phyloP scores from a whole-genome alignment of 164 flowering plant genomes.

The Aristolochia fimbriata region DNA sequence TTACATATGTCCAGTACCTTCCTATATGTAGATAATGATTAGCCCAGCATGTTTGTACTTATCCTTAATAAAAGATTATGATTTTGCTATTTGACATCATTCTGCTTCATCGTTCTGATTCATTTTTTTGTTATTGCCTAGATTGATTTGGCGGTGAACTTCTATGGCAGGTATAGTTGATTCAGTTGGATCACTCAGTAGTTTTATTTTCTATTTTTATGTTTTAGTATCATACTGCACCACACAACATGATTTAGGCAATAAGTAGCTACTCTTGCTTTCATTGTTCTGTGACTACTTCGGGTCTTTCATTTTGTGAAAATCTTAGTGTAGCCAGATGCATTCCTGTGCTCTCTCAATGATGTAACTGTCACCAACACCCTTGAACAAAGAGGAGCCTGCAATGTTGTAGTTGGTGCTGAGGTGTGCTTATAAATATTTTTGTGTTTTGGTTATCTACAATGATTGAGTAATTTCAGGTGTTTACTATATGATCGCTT shows the following conservation, averaged over 20 bases:
- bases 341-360: conserved; percentile 89
- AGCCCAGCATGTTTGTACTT: background rate
- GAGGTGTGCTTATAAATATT: conserved; percentile 51
- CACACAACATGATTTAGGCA: too few relatives aligned
- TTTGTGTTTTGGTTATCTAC: background rate
- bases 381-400: conserved; percentile 66
- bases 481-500: background rate
- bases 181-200: conserved; percentile 1
- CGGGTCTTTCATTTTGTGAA: conserved; percentile 6
- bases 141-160: conserved; percentile 96
- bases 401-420: conserved; percentile 46
- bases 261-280: background rate
- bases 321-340: conserved; percentile 85
- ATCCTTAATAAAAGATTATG: background rate
- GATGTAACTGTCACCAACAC: conserved; percentile 83
- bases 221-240: background rate
- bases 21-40: too few relatives aligned
- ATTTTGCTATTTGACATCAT: background rate
- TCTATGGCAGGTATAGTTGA: conserved; percentile 71
- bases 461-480: background rate
- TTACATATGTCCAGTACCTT: background rate
- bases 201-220: background rate
- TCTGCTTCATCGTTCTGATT: conserved; percentile 1
- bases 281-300: background rate
- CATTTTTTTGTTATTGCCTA: conserved; percentile 15